Evolutionary conservation across 2,329 filamentous ascomycete genomes (phyloP).

Genomic region (Fusarium acutatum): DNA sequence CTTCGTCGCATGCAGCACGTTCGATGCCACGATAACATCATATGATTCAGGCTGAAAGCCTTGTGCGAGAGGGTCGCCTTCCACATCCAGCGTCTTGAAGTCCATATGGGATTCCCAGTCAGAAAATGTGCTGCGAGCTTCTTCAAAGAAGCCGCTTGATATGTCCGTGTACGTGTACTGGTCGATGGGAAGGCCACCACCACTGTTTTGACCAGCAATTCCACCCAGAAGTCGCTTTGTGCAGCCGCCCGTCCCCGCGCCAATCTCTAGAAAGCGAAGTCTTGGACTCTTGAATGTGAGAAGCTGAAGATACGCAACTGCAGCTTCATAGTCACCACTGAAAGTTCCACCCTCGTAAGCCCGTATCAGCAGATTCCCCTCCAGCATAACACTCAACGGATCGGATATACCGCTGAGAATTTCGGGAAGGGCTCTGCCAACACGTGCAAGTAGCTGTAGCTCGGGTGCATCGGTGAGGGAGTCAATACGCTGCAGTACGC

Average conservation of each 20-base stretch:
- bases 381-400: background rate
- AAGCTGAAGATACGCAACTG: slow-evolving; percentile 4
- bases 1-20: slow-evolving; percentile 1
- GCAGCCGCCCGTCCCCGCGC: background rate
- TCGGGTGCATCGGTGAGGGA: background rate
- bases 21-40: slow-evolving; percentile 4
- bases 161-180: slow-evolving; percentile 4
- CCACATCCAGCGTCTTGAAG: slow-evolving; percentile 1
- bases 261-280: slow-evolving; percentile 2
- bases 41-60: background rate
- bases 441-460: background rate
- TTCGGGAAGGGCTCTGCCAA: background rate
- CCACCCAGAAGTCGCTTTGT: slow-evolving; percentile 5
- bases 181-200: background rate
- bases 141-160: slow-evolving; percentile 5
- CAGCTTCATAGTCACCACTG: slow-evolving; percentile 2
- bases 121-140: background rate
- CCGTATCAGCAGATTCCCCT: background rate
- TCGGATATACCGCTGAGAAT: background rate
- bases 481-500: background rate
- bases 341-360: slow-evolving; percentile 4
- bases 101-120: background rate
- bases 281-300: background rate
- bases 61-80: background rate
- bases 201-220: background rate